Evolutionary conservation across 768 basidiomycete species (phyloP), one percentile per base, ranked within the genome.

Genomic region (Tylopilus plumbeoviolaceoides): DNA sequence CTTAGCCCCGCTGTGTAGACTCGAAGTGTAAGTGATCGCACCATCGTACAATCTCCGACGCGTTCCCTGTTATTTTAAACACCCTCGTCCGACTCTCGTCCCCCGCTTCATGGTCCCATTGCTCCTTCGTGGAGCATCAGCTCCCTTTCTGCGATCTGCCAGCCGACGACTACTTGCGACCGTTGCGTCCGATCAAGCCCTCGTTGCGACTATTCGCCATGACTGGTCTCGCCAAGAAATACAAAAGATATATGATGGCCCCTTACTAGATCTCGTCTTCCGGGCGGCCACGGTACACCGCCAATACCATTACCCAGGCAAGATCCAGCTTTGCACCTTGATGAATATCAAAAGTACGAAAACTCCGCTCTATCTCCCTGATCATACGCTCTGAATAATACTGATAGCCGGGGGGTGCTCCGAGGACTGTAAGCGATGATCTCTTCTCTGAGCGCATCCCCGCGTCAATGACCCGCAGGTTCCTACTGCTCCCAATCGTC

Each of bases 401-500:
- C 18, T 48, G 44, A 27, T 63, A 95, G 94, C 91, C 59, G 95
- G 95, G 31, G 95, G 95, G 51, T 98, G 95, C 64, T 80, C 86
- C 42, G 95, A 98, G 73, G 94, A 98, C 65, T 98, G 95, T 91
- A 68, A 63, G 87, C 18, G 35, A 42, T 6, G 2, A 42, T 65
- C 20, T 53, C n/a, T 30, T 45, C 43, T 47, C 42, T 15, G 47
- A 35, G 44, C 17, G 23, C 12, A 23, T 15, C 28, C 23, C 43
- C 39, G 30, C 48, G 54, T 17, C 46, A 41, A 51, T 46, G 42
- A 49, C 39, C 31, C 30, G 40, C 60, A 93, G 91, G 91, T 75
- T 94, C 92, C 47, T 98, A 98, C 72, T 98, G 95, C 71, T 97
- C 95, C 21, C 95, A 98, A 70, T 97, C 95, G 2, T 91, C 92